A percentile compares a stretch with the other conserved stretches of the same genome.
Conservation (phyloP, 805 yeast species). For the Kodamaea sagamina region DNA sequence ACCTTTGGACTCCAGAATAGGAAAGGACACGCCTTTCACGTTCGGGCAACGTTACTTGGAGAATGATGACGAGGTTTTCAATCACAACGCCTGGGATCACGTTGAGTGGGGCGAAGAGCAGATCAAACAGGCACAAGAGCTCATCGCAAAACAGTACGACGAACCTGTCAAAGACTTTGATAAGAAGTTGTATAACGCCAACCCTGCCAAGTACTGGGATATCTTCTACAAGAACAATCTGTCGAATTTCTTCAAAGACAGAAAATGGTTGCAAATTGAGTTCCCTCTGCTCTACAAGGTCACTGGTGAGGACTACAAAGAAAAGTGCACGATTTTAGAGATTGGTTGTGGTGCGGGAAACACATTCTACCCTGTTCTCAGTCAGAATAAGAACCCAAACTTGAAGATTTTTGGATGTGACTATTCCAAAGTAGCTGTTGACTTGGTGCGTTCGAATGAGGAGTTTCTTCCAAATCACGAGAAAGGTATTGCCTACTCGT, state of each 20-base stretch:
- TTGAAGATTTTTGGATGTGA: conserved; percentile 82
- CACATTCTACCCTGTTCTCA: conserved; percentile 87
- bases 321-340: conserved; percentile 77
- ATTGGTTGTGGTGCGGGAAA: conserved; percentile 99
- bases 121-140: conserved; percentile 66
- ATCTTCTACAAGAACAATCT: conserved; percentile 85
- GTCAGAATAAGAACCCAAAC: conserved; percentile 78
- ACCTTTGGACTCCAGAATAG: conserved; percentile 58
- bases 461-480: conserved; percentile 54
- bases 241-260: conserved; percentile 93
- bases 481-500: conserved; percentile 63
- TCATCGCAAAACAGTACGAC: conserved; percentile 72
- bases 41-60: conserved; percentile 84
- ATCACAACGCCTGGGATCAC: conserved; percentile 95
- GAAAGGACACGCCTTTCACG: conserved; percentile 86
- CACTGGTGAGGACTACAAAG: conserved; percentile 63
- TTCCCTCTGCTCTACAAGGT: conserved; percentile 83
- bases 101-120: conserved; percentile 98
- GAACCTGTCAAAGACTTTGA: conserved; percentile 88
- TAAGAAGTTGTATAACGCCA: conserved; percentile 70
- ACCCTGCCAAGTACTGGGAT: conserved; percentile 96
- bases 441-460: conserved; percentile 68
- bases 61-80: conserved; percentile 80
- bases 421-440: conserved; percentile 86
- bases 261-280: conserved; percentile 95